A percentile compares a stretch with the other conserved stretches of the same genome.
These are phyloP conservation scores for Dryadomyces quercus-mongolicae DNA, from an alignment of 2,329 filamentous ascomycete species.

Conservation along the genomic window DNA sequence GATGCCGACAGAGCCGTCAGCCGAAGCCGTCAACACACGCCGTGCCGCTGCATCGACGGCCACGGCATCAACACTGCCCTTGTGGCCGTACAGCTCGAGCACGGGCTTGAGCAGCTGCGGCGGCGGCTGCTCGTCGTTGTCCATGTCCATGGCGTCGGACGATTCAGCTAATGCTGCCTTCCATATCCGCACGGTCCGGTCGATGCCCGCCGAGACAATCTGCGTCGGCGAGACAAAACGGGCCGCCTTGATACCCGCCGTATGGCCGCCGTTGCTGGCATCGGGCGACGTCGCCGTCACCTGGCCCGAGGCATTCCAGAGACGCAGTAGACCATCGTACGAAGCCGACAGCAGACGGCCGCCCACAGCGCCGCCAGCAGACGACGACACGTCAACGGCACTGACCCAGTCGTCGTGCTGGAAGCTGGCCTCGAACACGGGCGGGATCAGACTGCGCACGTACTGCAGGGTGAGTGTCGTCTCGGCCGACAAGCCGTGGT, in stretches of 20 bases:
- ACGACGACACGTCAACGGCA: constrained; percentile 68
- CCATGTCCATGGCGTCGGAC: constrained; percentile 46
- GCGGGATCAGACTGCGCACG: constrained; percentile 80
- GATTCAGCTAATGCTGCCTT: constrained; percentile 73
- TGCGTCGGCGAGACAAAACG: constrained; percentile 70
- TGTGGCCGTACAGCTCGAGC: constrained; percentile 22
- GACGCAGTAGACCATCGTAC: constrained; percentile 76
- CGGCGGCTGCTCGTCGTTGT: constrained; percentile 59
- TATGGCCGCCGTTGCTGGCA: constrained; percentile 58
- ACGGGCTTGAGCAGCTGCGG: constrained; percentile 31
- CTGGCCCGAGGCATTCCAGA: constrained; percentile 86
- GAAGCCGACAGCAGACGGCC: constrained; percentile 73
- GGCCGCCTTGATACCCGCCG: constrained; percentile 65
- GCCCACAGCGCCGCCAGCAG: constrained; percentile 29
- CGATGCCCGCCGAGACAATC: constrained; percentile 72
- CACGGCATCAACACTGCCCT: constrained; percentile 58
- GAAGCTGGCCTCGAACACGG: constrained; percentile 80
- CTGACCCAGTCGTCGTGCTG: constrained; percentile 98
- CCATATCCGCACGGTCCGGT: constrained; percentile 81
- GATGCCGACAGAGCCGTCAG: constrained; percentile 73
- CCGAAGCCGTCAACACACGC: constrained; percentile 73
- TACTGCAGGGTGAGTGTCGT: constrained; percentile 83
- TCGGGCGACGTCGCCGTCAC: constrained; percentile 65
- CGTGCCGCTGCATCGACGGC: constrained; percentile 58
- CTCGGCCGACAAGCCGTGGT: constrained; percentile 81